Conservation (phyloP, 805 yeast species). For the Ogataea henricii region DNA sequence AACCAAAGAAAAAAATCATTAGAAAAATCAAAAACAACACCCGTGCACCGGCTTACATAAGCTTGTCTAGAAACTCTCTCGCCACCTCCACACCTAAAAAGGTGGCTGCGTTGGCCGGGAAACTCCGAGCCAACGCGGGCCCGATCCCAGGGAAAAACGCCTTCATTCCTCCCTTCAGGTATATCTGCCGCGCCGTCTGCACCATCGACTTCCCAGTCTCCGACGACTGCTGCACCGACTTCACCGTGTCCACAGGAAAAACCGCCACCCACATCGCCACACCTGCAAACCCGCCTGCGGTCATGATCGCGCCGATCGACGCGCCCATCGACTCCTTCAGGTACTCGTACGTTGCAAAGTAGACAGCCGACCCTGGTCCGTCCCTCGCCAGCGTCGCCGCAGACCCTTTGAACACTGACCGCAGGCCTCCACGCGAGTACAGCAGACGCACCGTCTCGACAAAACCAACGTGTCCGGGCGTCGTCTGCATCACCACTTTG, state of each 20-base stretch:
- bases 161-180: conserved; percentile 74
- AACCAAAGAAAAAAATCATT: not conserved
- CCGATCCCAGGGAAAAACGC: conserved; percentile 98
- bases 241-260: conserved; percentile 95
- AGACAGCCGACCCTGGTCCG: conserved; percentile 95
- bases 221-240: conserved; percentile 76
- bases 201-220: conserved; percentile 54
- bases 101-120: conserved; percentile 99
- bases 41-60: conserved; percentile 5
- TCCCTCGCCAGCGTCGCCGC: conserved; percentile 92
- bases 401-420: conserved; percentile 88
- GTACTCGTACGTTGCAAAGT: conserved; percentile 91
- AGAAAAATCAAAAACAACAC: not conserved
- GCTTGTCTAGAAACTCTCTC: conserved; percentile 26
- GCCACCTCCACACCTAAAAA: conserved; percentile 94
- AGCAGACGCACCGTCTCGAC: conserved; percentile 64
- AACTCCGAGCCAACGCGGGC: conserved; percentile 89
- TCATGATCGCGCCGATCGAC: conserved; percentile 71
- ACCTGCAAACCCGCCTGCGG: conserved; percentile 96
- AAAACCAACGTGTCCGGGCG: conserved; percentile 49
- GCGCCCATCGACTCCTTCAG: conserved; percentile 67
- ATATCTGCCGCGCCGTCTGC: conserved; percentile 68
- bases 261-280: conserved; percentile 96
- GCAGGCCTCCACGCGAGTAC: conserved; percentile 76
- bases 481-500: conserved; percentile 85